A percentile compares a stretch with the other conserved stretches of the same genome.
These are phyloP conservation scores for Lipomyces lipofer DNA, from an alignment of 805 yeast species.

Conservation along the genomic window DNA sequence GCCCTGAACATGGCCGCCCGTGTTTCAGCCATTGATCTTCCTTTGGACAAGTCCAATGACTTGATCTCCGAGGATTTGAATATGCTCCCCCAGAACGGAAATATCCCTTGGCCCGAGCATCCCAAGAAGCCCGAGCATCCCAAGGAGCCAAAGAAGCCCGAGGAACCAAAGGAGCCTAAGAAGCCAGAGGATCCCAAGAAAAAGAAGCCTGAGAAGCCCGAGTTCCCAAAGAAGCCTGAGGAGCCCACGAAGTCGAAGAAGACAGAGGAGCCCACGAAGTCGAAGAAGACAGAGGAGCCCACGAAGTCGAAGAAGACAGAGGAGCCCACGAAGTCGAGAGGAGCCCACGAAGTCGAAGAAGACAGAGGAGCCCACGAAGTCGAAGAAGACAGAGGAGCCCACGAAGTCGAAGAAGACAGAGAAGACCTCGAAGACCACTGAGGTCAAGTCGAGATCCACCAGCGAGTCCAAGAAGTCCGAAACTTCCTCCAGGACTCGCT, in stretches of 20 bases:
- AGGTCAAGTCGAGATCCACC: background rate
- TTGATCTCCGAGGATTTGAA: too few relatives aligned
- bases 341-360: conserved; percentile 13
- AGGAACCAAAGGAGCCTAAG: background rate
- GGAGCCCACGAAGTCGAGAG: too few relatives aligned
- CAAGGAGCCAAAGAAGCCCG: conserved; percentile 4
- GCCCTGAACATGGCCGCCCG: too few relatives aligned
- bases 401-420: background rate
- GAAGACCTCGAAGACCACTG: conserved; percentile 5
- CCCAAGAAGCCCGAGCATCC: too few relatives aligned
- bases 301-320: conserved; percentile 25
- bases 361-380: conserved; percentile 8
- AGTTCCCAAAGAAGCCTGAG: conserved; percentile 2
- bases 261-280: conserved; percentile 12
- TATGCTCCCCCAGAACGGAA: too few relatives aligned
- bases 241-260: conserved; percentile 11
- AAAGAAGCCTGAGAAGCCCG: conserved; percentile 26
- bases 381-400: conserved; percentile 5
- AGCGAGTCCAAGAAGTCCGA: background rate
- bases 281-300: conserved; percentile 25
- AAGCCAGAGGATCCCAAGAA: conserved; percentile 16
- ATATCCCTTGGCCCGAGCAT: too few relatives aligned
- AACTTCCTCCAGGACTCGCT: background rate
- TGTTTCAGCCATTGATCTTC: too few relatives aligned
- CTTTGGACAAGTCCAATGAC: too few relatives aligned